Base-by-base conservation (phyloP, 345 rosid genomes). In the Stellera chamaejasme region DNA sequence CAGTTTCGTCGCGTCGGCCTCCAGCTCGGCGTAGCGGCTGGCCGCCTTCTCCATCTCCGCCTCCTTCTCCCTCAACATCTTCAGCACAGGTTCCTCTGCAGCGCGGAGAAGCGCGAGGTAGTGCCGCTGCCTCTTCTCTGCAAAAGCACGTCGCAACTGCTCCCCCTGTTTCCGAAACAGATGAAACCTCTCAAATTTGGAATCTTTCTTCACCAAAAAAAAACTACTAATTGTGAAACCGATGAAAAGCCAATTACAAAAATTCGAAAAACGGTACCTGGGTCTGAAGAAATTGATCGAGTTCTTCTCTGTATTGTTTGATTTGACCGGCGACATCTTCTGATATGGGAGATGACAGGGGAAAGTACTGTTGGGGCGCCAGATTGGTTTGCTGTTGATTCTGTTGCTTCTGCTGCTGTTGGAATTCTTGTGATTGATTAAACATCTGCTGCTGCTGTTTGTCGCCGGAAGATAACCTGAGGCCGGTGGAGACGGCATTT, bases 1-100 rank as follows among this genome's bases (percentile, higher is more conserved):
- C 2, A 92, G 90, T 51, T 88, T 95, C n/a, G 89, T 66, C 12
- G 85, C 90, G 45, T 90, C 88, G 50, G 94, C 84, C 62, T 86
- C 87, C 19, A 92, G 54, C 80, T 88, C 98, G 1, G 82, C 78
- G 73, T 88, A 79, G 42, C 79, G 79, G 49, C 89, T 81, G 28
- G 75, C 63, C 69, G 93, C 85, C 66, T 79, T 88, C 68, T 88
- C 96, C 25, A 86, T 70, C 50, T 84, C 95, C 0, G 78, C 71
- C 41, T 86, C 88, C 64, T 79, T 92, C 68, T 86, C 93, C 55
- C 79, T 74, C 66, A 88, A 59, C 54, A 79, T 63, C 66, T 75
- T 67, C n/a, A 72, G 56, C 13, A 84, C 74, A 14, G 83, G 70
- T 58, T 84, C 93, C 72, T 86, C 95, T 63, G 83, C 82, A 7